These are phyloP conservation scores for Penicillium lividum DNA, from an alignment of 495 filamentous ascomycete genomes.

Conservation along the genomic window DNA sequence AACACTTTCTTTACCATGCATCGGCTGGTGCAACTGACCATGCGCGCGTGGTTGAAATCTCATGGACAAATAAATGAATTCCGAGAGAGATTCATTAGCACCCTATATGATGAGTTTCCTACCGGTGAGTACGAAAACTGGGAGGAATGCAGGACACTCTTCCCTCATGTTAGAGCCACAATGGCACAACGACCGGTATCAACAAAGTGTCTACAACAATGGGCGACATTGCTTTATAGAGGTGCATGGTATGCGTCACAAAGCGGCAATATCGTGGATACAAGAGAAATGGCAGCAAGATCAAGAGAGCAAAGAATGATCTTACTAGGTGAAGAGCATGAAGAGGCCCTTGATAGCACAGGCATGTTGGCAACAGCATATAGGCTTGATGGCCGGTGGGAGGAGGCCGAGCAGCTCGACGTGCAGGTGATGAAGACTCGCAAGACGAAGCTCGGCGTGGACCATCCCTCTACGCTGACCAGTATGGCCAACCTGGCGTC, in stretches of 20 bases:
- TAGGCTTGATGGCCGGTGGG: not conserved
- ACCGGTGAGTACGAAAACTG: not conserved
- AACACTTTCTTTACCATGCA: constrained; percentile 21
- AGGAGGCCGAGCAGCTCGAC: no score
- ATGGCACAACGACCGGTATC: constrained; percentile 16
- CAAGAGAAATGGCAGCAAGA: no score
- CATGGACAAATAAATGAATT: constrained; percentile 35
- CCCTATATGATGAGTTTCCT: constrained; percentile 19
- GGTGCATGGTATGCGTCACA: constrained; percentile 4
- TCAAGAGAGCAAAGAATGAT: no score
- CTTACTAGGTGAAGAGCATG: no score
- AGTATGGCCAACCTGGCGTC: no score
- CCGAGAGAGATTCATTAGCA: constrained; percentile 34
- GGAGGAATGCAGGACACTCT: constrained; percentile 16
- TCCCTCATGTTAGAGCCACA: constrained; percentile 27
- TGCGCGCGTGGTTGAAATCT: constrained; percentile 19
- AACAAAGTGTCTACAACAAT: constrained; percentile 13
- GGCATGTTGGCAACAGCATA: no score
- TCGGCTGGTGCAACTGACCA: constrained; percentile 25
- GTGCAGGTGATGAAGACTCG: no score
- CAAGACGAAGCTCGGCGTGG: not conserved
- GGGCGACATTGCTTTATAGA: constrained; percentile 24
- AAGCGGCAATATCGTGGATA: no score
- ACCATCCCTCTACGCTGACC: no score
- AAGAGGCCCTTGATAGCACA: no score